Base-by-base conservation (phyloP, 768 basidiomycete species). In the Royoungia palumana region DNA sequence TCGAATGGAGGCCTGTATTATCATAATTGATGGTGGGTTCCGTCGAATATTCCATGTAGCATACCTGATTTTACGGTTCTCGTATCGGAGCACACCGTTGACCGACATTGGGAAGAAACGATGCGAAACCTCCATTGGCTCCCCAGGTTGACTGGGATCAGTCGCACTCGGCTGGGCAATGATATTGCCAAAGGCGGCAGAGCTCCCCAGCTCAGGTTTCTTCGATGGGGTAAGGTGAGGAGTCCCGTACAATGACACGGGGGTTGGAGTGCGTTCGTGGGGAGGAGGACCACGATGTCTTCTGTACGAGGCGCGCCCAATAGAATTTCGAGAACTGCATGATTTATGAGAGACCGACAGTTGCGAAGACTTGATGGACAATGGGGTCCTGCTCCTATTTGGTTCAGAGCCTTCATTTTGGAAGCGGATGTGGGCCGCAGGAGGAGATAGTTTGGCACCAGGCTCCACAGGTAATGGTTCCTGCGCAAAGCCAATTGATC, bases 271-370 rank as follows among this genome's bases (percentile, higher is more conserved):
- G 28, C 53, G 56, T 36, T 22, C 25, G 17, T 45, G 53, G 22
- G 58, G 44, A 32, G 46, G 28, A 14, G 52, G 46, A 6, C 61
- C 65, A 20, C 2, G 55, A 35, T 65, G 46, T 8, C 36, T 46
- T 39, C 59, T 58, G 41, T 63, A 65, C 19, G 63, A 60, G 1
- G 50, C 42, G 27, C 65, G 60, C 14, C 60, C 64, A 19, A 14
- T 17, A 3, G 64, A 62, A 17, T 21, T 45, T 45, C 34, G 36
- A 53, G 60, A 58, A 36, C 32, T 40, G 19, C 0, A 27, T 2
- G 63, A 64, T 10, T 22, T 48, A 19, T 41, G 53, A 6, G 64
- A 63, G 24, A 37, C 8, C 3, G 62, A 58, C 2, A 9, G 5
- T 28, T 34, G 48, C 5, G n/a, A 8, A 12, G 59, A 63, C 20